These are phyloP conservation scores for Beauveria pseudobassiana DNA, from an alignment of 2,329 filamentous ascomycete species.

Conservation along the genomic window DNA sequence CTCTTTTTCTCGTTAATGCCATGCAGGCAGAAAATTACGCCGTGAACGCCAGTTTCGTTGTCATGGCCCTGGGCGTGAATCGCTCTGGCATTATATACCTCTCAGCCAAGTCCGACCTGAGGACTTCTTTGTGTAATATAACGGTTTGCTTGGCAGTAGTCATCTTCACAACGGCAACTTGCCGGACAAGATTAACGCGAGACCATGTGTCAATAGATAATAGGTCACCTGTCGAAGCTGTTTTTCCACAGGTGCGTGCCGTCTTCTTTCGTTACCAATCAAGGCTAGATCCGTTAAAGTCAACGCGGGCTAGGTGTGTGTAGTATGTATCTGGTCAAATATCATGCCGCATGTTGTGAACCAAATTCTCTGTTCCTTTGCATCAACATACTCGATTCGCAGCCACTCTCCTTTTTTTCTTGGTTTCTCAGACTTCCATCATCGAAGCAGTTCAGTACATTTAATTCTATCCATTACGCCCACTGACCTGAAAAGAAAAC, in stretches of 20 bases:
- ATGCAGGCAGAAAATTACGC: conserved; percentile 20
- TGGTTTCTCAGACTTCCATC: conserved; percentile 9
- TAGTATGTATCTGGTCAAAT: conserved; percentile 19
- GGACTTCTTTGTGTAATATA: conserved; percentile 12
- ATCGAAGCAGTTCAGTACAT: conserved; percentile 18
- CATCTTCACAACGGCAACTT: conserved; percentile 14
- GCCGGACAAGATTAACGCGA: conserved; percentile 18
- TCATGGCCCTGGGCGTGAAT: conserved; percentile 17
- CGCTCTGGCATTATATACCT: neutral
- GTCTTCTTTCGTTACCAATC: conserved; percentile 19
- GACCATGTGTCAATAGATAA: conserved; percentile 21
- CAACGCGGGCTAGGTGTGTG: conserved; percentile 17
- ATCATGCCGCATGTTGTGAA: conserved; percentile 17
- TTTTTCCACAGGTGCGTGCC: conserved; percentile 20
- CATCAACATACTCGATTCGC: conserved; percentile 17
- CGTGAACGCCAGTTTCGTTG: conserved; percentile 19
- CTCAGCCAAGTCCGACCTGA: neutral
- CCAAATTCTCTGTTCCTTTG: conserved; percentile 16
- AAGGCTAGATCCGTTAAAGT: conserved; percentile 20
- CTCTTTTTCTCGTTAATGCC: conserved; percentile 18
- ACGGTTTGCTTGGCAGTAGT: conserved; percentile 13
- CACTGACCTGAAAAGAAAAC: conserved; percentile 21
- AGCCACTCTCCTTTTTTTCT: conserved; percentile 21
- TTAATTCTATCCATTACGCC: conserved; percentile 22
- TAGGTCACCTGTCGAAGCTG: conserved; percentile 12